Conservation (phyloP, 768 basidiomycete genomes). For the Naganishia friedmannii region DNA sequence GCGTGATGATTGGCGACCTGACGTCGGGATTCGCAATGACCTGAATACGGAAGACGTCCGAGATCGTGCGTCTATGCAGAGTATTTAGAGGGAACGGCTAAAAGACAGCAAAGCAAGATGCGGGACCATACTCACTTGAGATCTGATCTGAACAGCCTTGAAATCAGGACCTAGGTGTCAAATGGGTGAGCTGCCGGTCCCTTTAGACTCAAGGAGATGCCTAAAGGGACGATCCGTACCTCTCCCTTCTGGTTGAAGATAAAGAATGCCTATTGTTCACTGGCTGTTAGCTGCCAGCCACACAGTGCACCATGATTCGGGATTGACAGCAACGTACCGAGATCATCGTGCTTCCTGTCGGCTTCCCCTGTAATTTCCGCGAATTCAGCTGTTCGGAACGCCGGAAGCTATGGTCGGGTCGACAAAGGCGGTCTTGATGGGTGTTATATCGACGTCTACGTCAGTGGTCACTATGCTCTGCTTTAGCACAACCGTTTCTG, state of each 20-base stretch:
- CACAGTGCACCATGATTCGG: not conserved
- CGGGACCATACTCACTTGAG: constrained; percentile 70
- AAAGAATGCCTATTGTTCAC: constrained; percentile 80
- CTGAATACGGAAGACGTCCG: constrained; percentile 97
- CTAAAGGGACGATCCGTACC: constrained; percentile 54
- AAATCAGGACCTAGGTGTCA: constrained; percentile 76
- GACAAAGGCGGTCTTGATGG: not conserved
- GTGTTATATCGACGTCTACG: too few relatives aligned
- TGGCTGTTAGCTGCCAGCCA: not conserved
- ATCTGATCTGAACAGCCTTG: constrained; percentile 90
- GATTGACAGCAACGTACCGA: not conserved
- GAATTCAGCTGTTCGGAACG: not conserved
- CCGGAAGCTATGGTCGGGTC: not conserved
- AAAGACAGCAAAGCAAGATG: not conserved
- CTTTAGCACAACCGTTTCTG: too few relatives aligned
- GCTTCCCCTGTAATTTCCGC: not conserved
- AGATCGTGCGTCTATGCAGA: constrained; percentile 75
- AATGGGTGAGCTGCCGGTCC: not conserved
- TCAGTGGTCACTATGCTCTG: too few relatives aligned
- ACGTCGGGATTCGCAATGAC: constrained; percentile 97
- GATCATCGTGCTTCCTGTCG: not conserved
- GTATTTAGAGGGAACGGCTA: not conserved
- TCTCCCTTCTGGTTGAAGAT: constrained; percentile 99
- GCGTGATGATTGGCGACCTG: constrained; percentile 91
- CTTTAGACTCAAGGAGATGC: not conserved